These are phyloP conservation scores for Neurospora tetraspora DNA, from an alignment of 495 filamentous ascomycete species.

Conservation along the genomic window DNA sequence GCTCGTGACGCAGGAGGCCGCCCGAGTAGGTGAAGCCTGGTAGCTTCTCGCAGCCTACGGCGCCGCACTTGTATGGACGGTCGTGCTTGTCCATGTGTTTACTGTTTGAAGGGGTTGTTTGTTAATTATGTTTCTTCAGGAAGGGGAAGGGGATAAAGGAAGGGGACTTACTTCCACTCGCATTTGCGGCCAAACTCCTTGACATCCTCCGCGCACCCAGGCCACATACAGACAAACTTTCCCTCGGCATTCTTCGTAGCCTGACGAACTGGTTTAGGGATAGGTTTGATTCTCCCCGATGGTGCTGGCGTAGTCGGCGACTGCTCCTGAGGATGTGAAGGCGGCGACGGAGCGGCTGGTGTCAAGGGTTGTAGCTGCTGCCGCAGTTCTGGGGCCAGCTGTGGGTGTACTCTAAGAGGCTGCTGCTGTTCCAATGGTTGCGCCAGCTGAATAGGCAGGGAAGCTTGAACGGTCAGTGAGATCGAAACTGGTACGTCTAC, in stretches of 20 bases:
- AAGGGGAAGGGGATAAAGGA: neutral
- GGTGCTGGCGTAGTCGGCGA: neutral
- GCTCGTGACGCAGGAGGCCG: constrained; percentile 75
- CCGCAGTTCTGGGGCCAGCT: neutral
- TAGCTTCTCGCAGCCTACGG: constrained; percentile 72
- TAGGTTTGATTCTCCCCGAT: constrained; percentile 27
- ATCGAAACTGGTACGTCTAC: neutral
- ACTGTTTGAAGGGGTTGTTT: constrained; percentile 31
- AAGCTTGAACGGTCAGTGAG: neutral
- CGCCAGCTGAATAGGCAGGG: neutral
- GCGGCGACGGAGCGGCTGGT: neutral
- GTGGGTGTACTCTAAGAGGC: neutral
- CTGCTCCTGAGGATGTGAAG: neutral
- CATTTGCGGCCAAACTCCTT: constrained; percentile 69
- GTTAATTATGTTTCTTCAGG: neutral
- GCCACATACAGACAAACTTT: constrained; percentile 58
- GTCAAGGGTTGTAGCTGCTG: neutral
- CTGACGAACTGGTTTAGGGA: constrained; percentile 39
- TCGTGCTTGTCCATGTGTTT: constrained; percentile 98
- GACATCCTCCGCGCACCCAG: constrained; percentile 44
- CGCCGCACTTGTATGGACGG: constrained; percentile 73
- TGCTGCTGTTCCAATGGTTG: neutral
- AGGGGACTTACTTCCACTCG: constrained; percentile 74
- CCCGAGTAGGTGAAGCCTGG: constrained; percentile 91
- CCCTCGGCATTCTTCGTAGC: constrained; percentile 51